Evolutionary conservation across 306 rosid species (phyloP), one percentile per base, ranked within the genome.

Genomic region (Glycine soja): DNA sequence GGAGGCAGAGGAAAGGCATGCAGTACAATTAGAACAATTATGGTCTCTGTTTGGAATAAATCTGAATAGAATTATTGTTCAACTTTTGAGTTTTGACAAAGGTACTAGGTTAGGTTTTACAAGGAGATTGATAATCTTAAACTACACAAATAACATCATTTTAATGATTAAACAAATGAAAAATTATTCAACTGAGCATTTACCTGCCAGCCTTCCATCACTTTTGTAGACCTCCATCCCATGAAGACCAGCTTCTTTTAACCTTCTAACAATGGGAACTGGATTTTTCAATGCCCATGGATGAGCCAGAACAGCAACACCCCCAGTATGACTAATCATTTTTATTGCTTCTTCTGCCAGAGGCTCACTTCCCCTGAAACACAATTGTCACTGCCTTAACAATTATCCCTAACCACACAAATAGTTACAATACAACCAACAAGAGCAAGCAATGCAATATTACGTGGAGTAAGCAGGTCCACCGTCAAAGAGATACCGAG

Each of bases 381-480:
- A 75, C 40, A 84, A 52, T 47, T 18, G 7, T 50, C 78, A 81
- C 36, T 69, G 50, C 16, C 52, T 46, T 42, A n/a, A 78, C 18
- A 19, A 47, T 64, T 65, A 62, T 34, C 45, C 72, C 67, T 18
- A 79, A 74, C 52, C 13, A 48, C 5, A 70, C 56, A 59, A 75
- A 70, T 64, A 79, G 43, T 36, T 45, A 72, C 47, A 66, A 65
- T 24, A 72, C 47, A 66, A 65, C 18, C 48, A 64, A 70, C 8
- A 68, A 80, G 62, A 64, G 65, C 46, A 79, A 85, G 86, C 48
- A 81, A 75, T 64, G 80, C 10, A 86, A 84, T 56, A 67, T 87
- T 91, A 95, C 99, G 89, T 95, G 34, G 99, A 87, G 79, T 95
- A 95, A 68, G 97, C 99, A 3, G 97, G 99, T 81, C 99, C 99